Evolutionary conservation across 345 rosid species (phyloP).

Genomic region (Syzygium oleosum): DNA sequence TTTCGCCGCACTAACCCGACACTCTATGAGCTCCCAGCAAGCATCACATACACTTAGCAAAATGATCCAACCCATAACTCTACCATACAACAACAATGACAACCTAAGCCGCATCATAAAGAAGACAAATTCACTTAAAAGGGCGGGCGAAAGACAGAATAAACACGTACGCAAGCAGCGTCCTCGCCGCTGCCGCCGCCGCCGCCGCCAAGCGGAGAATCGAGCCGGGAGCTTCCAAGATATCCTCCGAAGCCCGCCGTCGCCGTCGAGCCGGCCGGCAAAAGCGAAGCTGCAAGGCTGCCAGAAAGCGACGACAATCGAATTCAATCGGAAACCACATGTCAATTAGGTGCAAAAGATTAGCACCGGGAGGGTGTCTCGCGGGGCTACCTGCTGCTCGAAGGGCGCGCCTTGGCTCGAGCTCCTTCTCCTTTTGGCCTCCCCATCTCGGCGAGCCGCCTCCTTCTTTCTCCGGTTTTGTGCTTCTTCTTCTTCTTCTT

Average conservation of each 20-base stretch:
- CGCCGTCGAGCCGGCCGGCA: conserved; percentile 57
- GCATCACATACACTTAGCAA: background rate
- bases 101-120: background rate
- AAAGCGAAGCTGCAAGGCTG: conserved; percentile 72
- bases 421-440: conserved; percentile 74
- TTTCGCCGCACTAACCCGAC: background rate
- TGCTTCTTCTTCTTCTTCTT: background rate
- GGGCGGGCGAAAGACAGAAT: background rate
- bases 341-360: background rate
- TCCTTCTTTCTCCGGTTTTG: too few species aligned
- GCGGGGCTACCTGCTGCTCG: conserved; percentile 76
- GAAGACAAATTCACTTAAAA: background rate
- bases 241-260: conserved; percentile 87
- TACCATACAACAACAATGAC: background rate
- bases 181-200: conserved; percentile 26
- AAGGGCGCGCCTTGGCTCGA: conserved; percentile 81
- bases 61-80: background rate
- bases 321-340: background rate
- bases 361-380: too few species aligned
- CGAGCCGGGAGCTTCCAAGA: conserved; percentile 73
- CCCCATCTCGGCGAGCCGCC: conserved; percentile 36
- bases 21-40: background rate
- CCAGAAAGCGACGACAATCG: background rate
- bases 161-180: conserved; percentile 21
- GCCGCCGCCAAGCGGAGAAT: conserved; percentile 30